Conservation (phyloP, 2,329 filamentous ascomycete genomes). For the Cladosporium velox region DNA sequence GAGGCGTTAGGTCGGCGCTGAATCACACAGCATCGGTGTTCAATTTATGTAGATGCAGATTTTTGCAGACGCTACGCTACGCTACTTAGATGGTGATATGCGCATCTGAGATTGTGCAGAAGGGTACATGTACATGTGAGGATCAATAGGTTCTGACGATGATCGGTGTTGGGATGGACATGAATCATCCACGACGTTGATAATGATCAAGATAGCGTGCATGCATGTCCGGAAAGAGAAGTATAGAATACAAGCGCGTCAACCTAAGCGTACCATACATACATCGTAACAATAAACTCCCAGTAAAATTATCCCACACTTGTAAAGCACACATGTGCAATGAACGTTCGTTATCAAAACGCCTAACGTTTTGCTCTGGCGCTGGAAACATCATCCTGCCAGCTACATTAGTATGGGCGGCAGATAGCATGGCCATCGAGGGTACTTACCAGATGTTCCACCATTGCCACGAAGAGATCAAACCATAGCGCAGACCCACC, state of each 20-base stretch:
- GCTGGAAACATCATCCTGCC: constrained; percentile 10
- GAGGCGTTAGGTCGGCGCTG: not conserved
- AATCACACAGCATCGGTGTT: too few relatives aligned
- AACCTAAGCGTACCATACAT: not conserved
- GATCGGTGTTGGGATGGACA: too few relatives aligned
- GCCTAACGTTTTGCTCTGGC: not conserved
- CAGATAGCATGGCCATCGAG: not conserved
- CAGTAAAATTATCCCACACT: not conserved
- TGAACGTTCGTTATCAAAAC: not conserved
- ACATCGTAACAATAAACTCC: not conserved
- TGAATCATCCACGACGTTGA: not conserved
- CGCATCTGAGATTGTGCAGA: too few relatives aligned
- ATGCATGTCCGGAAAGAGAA: not conserved
- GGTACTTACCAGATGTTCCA: constrained; percentile 77
- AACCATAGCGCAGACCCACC: constrained; percentile 83
- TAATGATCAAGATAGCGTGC: not conserved
- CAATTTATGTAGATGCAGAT: too few relatives aligned
- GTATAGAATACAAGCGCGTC: constrained; percentile 4
- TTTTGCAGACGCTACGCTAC: too few relatives aligned
- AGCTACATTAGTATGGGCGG: not conserved
- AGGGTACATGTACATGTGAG: too few relatives aligned
- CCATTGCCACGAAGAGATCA: constrained; percentile 88
- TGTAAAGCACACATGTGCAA: not conserved
- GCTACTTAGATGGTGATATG: too few relatives aligned
- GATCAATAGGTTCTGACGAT: too few relatives aligned